Conservation (phyloP, 768 basidiomycete genomes). For the Strobilomyces dryophilus region DNA sequence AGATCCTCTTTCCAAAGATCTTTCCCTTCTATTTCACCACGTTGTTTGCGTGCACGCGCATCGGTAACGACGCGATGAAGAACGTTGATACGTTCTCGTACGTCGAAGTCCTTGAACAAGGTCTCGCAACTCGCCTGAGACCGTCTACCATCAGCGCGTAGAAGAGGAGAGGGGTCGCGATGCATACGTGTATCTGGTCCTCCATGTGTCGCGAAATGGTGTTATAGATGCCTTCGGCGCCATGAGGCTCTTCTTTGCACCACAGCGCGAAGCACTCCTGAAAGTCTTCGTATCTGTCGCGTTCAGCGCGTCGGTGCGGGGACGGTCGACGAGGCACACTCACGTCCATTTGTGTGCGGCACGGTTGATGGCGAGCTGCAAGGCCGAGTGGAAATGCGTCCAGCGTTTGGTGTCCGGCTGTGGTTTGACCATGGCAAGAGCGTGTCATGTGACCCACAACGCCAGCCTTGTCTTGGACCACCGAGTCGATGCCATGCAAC, state of each 20-base stretch:
- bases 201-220: constrained; percentile 72
- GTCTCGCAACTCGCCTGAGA: constrained; percentile 65
- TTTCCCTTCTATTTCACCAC: constrained; percentile 37
- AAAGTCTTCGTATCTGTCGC: constrained; percentile 45
- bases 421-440: constrained; percentile 17
- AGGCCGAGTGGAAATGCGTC: constrained; percentile 47
- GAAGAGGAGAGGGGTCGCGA: neutral
- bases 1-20: constrained; percentile 67
- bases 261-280: constrained; percentile 64
- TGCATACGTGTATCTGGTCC: constrained; percentile 44
- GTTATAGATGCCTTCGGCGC: constrained; percentile 56
- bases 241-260: constrained; percentile 62
- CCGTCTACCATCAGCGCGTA: neutral
- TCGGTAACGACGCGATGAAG: constrained; percentile 68
- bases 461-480: neutral
- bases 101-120: constrained; percentile 63
- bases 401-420: constrained; percentile 42
- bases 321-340: constrained; percentile 16
- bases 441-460: constrained; percentile 21
- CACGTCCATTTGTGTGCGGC: constrained; percentile 53
- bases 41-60: constrained; percentile 51
- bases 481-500: constrained; percentile 26
- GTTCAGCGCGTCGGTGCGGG: neutral
- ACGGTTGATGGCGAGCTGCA: constrained; percentile 51
- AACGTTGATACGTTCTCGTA: constrained; percentile 65